Conservation (phyloP, 2,329 filamentous ascomycete genomes). For the Purpureocillium takamizusanense region DNA sequence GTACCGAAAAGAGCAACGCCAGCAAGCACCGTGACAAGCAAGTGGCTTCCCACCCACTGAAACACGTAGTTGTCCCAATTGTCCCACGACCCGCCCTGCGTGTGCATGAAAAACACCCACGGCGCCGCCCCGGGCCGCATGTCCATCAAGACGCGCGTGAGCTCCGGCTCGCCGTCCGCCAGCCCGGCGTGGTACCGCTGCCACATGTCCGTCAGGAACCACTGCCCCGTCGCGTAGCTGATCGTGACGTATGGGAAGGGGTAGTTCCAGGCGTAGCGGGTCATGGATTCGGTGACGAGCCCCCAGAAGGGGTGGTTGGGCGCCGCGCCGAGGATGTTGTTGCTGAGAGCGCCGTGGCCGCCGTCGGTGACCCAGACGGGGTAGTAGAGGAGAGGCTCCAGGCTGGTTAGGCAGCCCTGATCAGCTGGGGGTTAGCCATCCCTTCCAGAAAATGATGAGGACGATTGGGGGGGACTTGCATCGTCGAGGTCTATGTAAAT, state of each 20-base stretch:
- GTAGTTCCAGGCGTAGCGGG: constrained; percentile 1
- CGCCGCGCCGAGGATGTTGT: constrained; percentile 5
- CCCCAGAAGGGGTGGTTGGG: constrained; percentile 7
- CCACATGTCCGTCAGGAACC: constrained; percentile 6
- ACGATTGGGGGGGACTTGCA: background rate
- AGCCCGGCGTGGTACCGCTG: constrained; percentile 3
- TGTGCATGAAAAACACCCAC: constrained; percentile 6
- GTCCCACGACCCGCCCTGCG: constrained; percentile 4
- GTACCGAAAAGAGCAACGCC: too few relatives aligned
- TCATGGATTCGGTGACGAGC: constrained; percentile 6
- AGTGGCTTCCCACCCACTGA: constrained; percentile 2
- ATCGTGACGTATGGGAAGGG: constrained; percentile 2
- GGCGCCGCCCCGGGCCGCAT: constrained; percentile 2
- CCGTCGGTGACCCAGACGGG: constrained; percentile 5
- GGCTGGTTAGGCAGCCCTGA: constrained; percentile 6
- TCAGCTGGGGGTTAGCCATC: background rate
- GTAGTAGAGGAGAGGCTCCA: constrained; percentile 8
- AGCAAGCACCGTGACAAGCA: background rate
- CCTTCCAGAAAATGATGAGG: background rate
- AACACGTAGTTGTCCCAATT: constrained; percentile 5
- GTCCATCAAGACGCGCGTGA: constrained; percentile 7
- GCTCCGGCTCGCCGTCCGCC: background rate
- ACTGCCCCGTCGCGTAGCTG: constrained; percentile 5
- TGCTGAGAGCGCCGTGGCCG: constrained; percentile 5
- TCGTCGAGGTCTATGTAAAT: constrained; percentile 71